Evolutionary conservation across 495 filamentous ascomycete genomes (phyloP).

Genomic region (Penicillium soppii): DNA sequence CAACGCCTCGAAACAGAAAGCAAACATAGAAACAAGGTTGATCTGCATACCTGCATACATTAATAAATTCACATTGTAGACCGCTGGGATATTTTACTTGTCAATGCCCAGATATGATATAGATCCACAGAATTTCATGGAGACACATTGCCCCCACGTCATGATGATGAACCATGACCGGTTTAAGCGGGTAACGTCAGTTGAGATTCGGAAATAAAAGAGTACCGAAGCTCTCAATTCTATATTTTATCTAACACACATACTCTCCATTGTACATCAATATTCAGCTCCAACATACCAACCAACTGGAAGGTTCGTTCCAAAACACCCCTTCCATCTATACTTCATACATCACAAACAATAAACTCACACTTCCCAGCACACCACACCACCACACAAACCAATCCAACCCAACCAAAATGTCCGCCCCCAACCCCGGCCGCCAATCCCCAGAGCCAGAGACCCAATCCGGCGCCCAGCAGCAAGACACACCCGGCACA

Average conservation of each 20-base stretch:
- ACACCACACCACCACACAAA: neutral
- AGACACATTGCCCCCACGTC: slow-evolving; percentile 19
- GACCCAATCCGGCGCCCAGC: slow-evolving; percentile 63
- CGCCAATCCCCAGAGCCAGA: slow-evolving; percentile 82
- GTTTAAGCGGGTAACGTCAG: slow-evolving; percentile 23
- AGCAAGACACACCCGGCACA: slow-evolving; percentile 50
- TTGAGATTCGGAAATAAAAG: neutral
- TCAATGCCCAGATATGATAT: too few relatives aligned
- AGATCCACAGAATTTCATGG: too few relatives aligned
- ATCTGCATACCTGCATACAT: too few relatives aligned
- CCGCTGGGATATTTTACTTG: too few relatives aligned
- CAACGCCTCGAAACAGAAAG: too few relatives aligned
- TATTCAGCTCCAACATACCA: too few relatives aligned
- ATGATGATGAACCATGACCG: slow-evolving; percentile 26
- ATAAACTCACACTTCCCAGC: neutral
- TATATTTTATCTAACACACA: too few relatives aligned
- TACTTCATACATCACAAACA: neutral
- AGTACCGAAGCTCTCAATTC: slow-evolving; percentile 1
- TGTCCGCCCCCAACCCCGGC: slow-evolving; percentile 52
- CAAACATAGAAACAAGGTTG: too few relatives aligned
- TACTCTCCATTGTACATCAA: too few relatives aligned
- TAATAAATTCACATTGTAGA: too few relatives aligned
- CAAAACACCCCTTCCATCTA: too few relatives aligned
- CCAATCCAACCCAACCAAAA: slow-evolving; percentile 17
- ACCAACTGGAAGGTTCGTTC: too few relatives aligned